These are phyloP conservation scores for Claviceps paspali DNA, from an alignment of 2,329 filamentous ascomycete genomes.

Conservation along the genomic window DNA sequence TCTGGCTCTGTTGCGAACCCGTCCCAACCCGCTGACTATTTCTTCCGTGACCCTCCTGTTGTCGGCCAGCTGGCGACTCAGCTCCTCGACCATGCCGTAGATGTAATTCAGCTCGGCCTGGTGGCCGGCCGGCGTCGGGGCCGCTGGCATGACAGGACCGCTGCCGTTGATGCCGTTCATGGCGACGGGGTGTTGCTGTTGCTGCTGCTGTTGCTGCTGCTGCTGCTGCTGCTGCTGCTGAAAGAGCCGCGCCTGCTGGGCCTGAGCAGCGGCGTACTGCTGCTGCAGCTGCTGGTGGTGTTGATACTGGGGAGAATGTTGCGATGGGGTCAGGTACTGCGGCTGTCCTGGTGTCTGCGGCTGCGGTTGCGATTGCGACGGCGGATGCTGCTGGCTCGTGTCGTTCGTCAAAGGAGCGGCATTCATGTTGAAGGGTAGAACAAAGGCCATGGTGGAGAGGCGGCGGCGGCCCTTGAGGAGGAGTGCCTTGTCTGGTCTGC, in stretches of 20 bases:
- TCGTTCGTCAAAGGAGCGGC: constrained; percentile 1
- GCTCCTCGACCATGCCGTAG: constrained; percentile 51
- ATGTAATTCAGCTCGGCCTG: constrained; percentile 55
- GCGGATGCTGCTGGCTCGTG: constrained; percentile 4
- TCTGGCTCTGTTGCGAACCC: constrained; percentile 41
- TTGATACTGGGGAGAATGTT: constrained; percentile 1
- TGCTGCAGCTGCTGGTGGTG: constrained; percentile 6
- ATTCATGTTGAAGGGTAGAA: background rate
- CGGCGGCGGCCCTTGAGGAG: too few species aligned
- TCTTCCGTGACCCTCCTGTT: constrained; percentile 47
- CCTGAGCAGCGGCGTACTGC: background rate
- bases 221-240: constrained; percentile 8
- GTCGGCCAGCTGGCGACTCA: constrained; percentile 46
- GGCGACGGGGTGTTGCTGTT: constrained; percentile 9
- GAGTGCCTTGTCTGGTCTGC: background rate
- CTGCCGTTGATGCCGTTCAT: constrained; percentile 33
- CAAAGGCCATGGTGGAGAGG: constrained; percentile 7
- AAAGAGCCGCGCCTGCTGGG: constrained; percentile 5
- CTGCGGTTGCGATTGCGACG: constrained; percentile 1
- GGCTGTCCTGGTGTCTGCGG: background rate
- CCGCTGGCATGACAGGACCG: constrained; percentile 20
- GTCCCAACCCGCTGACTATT: constrained; percentile 47
- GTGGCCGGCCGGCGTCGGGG: constrained; percentile 50
- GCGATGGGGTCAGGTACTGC: constrained; percentile 8
- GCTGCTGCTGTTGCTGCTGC: constrained; percentile 3